Evolutionary conservation across 305 asterid genomes (phyloP).

Genomic region (Solanum hybrid): DNA sequence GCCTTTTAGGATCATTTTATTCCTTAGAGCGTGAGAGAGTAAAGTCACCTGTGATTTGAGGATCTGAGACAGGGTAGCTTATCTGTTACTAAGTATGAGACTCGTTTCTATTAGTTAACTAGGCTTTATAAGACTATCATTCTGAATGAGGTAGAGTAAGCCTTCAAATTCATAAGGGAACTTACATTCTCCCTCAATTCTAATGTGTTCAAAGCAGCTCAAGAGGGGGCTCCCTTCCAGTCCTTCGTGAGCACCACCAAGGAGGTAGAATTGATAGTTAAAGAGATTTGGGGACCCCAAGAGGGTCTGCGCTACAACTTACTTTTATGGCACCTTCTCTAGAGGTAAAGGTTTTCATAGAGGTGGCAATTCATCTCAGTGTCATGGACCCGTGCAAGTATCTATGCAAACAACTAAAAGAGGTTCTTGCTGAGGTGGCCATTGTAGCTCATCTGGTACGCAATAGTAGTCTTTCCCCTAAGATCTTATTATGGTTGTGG

Average conservation of each 20-base stretch:
- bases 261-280: neutral
- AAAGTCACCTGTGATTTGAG: neutral
- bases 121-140: neutral
- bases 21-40: neutral
- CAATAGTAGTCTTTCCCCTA: neutral
- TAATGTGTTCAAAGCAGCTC: neutral
- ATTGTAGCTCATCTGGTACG: neutral
- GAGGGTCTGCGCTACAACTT: neutral
- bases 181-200: neutral
- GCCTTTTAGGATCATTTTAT: neutral
- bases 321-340: neutral
- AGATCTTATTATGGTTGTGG: neutral
- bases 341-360: neutral
- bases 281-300: neutral
- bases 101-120: neutral
- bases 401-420: neutral
- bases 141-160: neutral
- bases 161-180: neutral
- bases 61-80: neutral
- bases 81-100: neutral
- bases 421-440: neutral
- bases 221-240: neutral
- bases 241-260: neutral
- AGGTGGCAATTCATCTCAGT: neutral
- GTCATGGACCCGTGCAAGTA: neutral